Percentiles rank a stretch among this genome's conserved stretches.
Conservation (phyloP, 768 basidiomycete genomes). For the Amanita muscaria region DNA sequence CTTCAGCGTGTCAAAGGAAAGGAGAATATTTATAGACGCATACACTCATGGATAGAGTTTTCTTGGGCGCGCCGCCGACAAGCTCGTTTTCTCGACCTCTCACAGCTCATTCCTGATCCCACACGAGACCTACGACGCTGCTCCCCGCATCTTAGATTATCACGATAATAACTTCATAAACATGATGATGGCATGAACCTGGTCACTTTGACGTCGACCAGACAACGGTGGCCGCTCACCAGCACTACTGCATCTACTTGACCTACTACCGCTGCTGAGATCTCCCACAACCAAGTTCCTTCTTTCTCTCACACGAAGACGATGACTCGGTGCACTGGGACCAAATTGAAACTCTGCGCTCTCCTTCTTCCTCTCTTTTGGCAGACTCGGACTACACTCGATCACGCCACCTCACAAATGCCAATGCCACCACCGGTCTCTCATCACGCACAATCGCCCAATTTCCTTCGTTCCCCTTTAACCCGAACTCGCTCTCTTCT, state of each 20-base stretch:
- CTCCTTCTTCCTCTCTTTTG: conserved; percentile 21
- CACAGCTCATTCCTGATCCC: conserved; percentile 32
- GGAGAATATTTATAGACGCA: too few species aligned
- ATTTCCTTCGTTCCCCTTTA: conserved; percentile 73
- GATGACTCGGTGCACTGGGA: too few species aligned
- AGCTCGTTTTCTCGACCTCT: too few species aligned
- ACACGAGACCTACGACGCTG: conserved; percentile 52
- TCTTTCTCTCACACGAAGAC: conserved; percentile 18
- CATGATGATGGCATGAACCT: conserved; percentile 18
- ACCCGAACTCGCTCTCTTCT: conserved; percentile 47
- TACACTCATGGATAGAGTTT: too few species aligned
- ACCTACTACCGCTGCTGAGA: conserved; percentile 13
- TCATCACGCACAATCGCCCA: conserved; percentile 55
- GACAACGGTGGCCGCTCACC: conserved; percentile 51
- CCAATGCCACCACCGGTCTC: too few species aligned
- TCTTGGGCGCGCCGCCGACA: too few species aligned
- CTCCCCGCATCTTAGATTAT: conserved; percentile 54
- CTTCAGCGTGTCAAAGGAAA: too few species aligned
- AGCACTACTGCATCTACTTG: conserved; percentile 40
- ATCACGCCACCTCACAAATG: conserved; percentile 35
- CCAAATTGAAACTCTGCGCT: not conserved
- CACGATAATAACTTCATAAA: conserved; percentile 62
- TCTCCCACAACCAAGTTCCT: too few species aligned
- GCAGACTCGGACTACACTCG: too few species aligned
- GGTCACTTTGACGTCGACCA: conserved; percentile 16